Evolutionary conservation across 2,329 filamentous ascomycete genomes (phyloP), one percentile per base, ranked within the genome.

Genomic region (Colletotrichum cereale): DNA sequence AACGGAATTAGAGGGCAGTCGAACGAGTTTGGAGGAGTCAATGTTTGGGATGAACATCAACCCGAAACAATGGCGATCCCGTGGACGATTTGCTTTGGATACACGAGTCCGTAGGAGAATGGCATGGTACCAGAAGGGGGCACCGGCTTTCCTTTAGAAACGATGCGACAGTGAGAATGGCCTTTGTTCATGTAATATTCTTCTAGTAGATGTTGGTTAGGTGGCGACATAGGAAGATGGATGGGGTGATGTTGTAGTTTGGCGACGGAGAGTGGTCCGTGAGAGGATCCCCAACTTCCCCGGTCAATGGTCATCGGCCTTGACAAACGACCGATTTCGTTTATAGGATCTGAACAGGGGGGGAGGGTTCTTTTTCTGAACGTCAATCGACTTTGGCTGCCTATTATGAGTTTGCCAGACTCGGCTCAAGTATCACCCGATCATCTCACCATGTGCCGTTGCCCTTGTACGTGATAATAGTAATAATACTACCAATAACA

Each of bases 11-110:
- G 4, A 29, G 2, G 11, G 26, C 56, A 34, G 42, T 62, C 58
- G 18, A 29, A 12, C 2, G 21, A 7, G n/a, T 24, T 38, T 50
- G 8, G n/a, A n/a, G 61, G 16, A 18, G 36, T 36, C 26, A 31
- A 36, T 38, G 34, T 47, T 68, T 60, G 65, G 65, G 68, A 71
- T 47, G 65, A 68, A 71, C 65, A 71, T 71, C 65, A 71, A 71
- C 53, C 58, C 31, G 1, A 58, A 53, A 68, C 65, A 40, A 52
- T 47, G 58, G 53, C 40, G 24, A 40, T 66, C 21, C 26, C 24
- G 16, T 18, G 21, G 26, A 26, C 26, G 34, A 14, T 56, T 40
- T 21, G n/a, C 34, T 6, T n/a, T 16, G 36, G 8, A 12, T 24
- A 11, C 5, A 56, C 34, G 21, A 6, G 12, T 8, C 34, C n/a